Evolutionary conservation across 306 rosid species (phyloP).

Genomic region (Dicorynia guianensis): DNA sequence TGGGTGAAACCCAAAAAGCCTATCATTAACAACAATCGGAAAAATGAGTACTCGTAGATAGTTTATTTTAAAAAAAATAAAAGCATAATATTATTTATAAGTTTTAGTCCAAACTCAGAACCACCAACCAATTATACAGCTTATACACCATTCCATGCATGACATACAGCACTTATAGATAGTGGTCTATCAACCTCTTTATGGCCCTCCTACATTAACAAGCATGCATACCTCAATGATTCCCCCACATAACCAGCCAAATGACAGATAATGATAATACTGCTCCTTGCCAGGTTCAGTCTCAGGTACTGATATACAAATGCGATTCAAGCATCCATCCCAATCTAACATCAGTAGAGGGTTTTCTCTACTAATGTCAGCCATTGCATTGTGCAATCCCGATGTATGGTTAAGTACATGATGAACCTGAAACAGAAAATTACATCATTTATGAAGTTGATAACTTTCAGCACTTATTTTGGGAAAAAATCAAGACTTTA

Average conservation of each 20-base stretch:
- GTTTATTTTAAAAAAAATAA: no score
- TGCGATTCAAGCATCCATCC: constrained; percentile 77
- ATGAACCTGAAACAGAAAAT: constrained; percentile 69
- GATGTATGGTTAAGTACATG: constrained; percentile 97
- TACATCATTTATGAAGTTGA: constrained; percentile 16
- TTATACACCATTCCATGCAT: constrained; percentile 13
- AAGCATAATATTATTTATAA: no score
- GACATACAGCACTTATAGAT: constrained; percentile 1
- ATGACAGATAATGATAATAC: constrained; percentile 83
- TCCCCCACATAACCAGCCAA: constrained; percentile 97
- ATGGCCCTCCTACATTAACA: constrained; percentile 15
- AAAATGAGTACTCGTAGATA: no score
- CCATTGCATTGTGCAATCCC: constrained; percentile 93
- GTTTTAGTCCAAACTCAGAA: constrained; percentile 21
- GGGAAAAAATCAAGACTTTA: constrained; percentile 41
- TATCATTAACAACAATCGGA: no score
- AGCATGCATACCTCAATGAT: constrained; percentile 79
- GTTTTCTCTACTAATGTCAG: constrained; percentile 59
- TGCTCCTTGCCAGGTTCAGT: constrained; percentile 93
- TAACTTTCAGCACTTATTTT: constrained; percentile 8
- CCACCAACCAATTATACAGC: constrained; percentile 18
- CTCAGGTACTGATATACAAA: constrained; percentile 75
- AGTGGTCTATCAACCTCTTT: background rate
- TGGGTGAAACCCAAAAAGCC: background rate
- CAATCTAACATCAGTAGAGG: constrained; percentile 80